phyloP scores from a whole-genome alignment of 352 stramenopile genomes.

The Pythium phragmitis region DNA sequence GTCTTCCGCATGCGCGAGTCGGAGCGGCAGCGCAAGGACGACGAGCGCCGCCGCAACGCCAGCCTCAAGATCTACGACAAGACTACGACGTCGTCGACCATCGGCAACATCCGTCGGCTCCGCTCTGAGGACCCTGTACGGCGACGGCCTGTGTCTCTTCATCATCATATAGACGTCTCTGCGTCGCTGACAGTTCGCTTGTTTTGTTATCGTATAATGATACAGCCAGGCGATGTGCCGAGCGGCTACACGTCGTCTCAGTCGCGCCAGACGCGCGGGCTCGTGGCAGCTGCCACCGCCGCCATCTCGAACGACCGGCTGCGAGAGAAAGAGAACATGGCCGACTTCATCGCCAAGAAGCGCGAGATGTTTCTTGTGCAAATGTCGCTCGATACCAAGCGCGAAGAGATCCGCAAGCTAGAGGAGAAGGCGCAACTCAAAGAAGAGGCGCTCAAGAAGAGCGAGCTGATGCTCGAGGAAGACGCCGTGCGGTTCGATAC shows the following conservation, averaged over 20 bases:
- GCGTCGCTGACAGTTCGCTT: not conserved
- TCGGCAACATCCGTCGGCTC: constrained; percentile 80
- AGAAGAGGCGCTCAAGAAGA: constrained; percentile 94
- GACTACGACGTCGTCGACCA: constrained; percentile 71
- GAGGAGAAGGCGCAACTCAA: constrained; percentile 95
- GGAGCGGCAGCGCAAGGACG: constrained; percentile 84
- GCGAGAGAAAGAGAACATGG: constrained; percentile 94
- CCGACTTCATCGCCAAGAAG: constrained; percentile 96
- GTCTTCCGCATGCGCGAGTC: constrained; percentile 93
- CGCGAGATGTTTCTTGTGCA: constrained; percentile 96
- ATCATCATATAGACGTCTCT: not conserved
- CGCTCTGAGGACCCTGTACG: constrained; percentile 52
- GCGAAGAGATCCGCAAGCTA: constrained; percentile 95
- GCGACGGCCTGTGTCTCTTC: not conserved
- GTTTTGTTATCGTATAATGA: not conserved
- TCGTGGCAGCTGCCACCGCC: constrained; percentile 76
- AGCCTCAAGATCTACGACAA: constrained; percentile 91
- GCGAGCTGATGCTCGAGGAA: constrained; percentile 95
- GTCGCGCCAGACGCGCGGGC: constrained; percentile 69
- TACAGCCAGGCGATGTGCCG: constrained; percentile 11
- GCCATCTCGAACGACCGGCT: constrained; percentile 84
- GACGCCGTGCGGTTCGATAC: constrained; percentile 95
- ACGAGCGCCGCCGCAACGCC: constrained; percentile 63
- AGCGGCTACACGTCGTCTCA: constrained; percentile 61
- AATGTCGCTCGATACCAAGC: constrained; percentile 96